Base-by-base conservation (phyloP, 2,329 filamentous ascomycete species). In the Aspergillus proliferans region DNA sequence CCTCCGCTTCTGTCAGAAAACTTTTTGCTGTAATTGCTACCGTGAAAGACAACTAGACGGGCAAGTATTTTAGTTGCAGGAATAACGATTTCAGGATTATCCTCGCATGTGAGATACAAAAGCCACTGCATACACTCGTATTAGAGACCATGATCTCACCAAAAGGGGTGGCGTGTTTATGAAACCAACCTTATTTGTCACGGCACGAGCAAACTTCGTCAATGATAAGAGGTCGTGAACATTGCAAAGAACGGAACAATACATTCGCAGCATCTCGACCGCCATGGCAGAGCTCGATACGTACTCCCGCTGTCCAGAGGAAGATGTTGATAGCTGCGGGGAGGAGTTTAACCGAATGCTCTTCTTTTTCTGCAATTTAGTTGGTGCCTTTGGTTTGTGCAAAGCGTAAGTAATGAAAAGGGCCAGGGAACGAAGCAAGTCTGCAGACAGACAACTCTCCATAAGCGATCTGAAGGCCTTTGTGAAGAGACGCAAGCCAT, bases 401-500 rank as follows among this genome's bases (percentile, higher is more conserved):
- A 96, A 82, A 5, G 89, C 86, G 66, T 93, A 98, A 0, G 92
- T 96, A 55, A 98, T 87, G 63, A 95, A 97, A 19, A 97, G 78
- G 2, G 93, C 88, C 40, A 98, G 73, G 2, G 89, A 88, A 33
- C 92, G 83, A 63, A 95, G 84, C 22, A 92, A 84, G 65, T 95
- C 89, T 14, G 87, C 85, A 46, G 86, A 91, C 57, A 91, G 81
- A 59, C 87, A 92, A 54, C 84, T 87, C 54, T 84, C 85, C 26
- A 96, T 80, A 4, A 98, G 78, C 10, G 84, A 83, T 61, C 85
- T 85, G 54, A 98, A 86, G 0, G 92, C 86, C 26, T 79, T 76
- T 60, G 95, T 80, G 57, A 95, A 94, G 49, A 86, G 81, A 0
- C 82, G 82, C 46, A 95, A 76, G 0, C 88, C 83, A 26, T 88